Evolutionary conservation across 192 early-diverging fungal species (phyloP).

Genomic region (Coemansia sp.): DNA sequence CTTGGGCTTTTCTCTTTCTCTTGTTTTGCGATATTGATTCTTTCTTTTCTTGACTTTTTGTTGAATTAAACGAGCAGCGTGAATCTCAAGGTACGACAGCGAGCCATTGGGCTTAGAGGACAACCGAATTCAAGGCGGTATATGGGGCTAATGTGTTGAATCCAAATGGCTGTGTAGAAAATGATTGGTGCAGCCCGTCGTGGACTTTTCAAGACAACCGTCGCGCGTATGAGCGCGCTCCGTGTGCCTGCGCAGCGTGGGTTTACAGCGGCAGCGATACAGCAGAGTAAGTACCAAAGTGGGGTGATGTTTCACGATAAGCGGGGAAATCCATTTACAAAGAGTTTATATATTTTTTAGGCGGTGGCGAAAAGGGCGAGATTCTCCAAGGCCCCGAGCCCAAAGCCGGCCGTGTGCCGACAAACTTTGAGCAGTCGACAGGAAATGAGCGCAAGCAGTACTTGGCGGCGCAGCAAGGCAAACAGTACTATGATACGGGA

Average conservation of each 20-base stretch:
- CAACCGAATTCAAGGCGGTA: too few relatives aligned
- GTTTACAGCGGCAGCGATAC: conserved; percentile 30
- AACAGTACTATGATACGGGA: conserved; percentile 85
- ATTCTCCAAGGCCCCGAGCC: conserved; percentile 64
- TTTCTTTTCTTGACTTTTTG: conserved; percentile 1
- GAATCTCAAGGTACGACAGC: too few relatives aligned
- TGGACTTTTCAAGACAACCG: conserved; percentile 24
- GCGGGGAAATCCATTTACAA: too few relatives aligned
- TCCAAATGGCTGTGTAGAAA: not conserved
- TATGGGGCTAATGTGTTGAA: too few relatives aligned
- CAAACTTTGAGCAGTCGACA: conserved; percentile 86
- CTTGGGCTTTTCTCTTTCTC: not conserved
- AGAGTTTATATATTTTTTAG: not conserved
- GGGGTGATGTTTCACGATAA: conserved; percentile 2
- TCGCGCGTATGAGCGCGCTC: conserved; percentile 1
- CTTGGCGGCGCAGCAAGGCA: conserved; percentile 79
- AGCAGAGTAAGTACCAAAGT: conserved; percentile 20
- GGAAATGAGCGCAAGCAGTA: conserved; percentile 91
- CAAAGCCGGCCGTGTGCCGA: conserved; percentile 68
- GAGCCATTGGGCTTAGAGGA: too few relatives aligned
- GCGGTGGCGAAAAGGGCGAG: conserved; percentile 18
- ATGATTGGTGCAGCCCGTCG: conserved; percentile 42
- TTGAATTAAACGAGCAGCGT: conserved; percentile 1
- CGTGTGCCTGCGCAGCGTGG: conserved; percentile 13
- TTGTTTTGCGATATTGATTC: not conserved